Evolutionary conservation across 208 protist genomes (phyloP).

Genomic region (Leishmania mexicana): DNA sequence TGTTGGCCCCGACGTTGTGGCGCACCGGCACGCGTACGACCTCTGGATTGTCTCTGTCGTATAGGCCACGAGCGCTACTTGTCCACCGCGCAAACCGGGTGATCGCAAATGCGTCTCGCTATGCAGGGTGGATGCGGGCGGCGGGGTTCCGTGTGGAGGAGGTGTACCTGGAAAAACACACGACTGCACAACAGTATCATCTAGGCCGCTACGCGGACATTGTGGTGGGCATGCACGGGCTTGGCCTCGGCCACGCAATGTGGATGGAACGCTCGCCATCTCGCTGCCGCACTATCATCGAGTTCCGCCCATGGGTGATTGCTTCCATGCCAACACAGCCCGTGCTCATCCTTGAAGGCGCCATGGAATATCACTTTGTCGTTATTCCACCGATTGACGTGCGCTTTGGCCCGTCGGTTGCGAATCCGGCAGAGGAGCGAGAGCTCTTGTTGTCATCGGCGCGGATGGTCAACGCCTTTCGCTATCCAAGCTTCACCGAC

Average conservation of each 20-base stretch:
- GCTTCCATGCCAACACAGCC: conserved; percentile 28
- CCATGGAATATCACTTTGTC: conserved; percentile 35
- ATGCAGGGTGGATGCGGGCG: conserved; percentile 33
- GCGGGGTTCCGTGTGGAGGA: conserved; percentile 54
- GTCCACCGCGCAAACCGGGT: conserved; percentile 38
- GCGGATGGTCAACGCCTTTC: conserved; percentile 25
- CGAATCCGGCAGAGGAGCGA: conserved; percentile 27
- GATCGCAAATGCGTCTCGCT: conserved; percentile 31
- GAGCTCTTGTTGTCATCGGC: conserved; percentile 23
- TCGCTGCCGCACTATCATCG: conserved; percentile 43
- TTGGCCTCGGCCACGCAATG: conserved; percentile 48
- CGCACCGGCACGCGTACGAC: neutral
- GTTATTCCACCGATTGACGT: conserved; percentile 34
- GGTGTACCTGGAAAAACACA: conserved; percentile 36
- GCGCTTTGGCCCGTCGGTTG: conserved; percentile 25
- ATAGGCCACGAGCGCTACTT: conserved; percentile 42
- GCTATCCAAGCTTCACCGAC: conserved; percentile 32
- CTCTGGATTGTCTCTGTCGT: neutral
- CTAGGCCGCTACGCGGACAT: conserved; percentile 51
- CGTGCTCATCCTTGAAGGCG: conserved; percentile 13
- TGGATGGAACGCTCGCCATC: conserved; percentile 53
- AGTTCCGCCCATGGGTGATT: conserved; percentile 54
- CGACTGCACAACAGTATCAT: conserved; percentile 49
- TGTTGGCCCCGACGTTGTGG: conserved; percentile 16
- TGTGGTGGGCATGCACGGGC: conserved; percentile 64